These are phyloP conservation scores for Xylariales sp. DNA, from an alignment of 2,329 filamentous ascomycete species.

Conservation along the genomic window DNA sequence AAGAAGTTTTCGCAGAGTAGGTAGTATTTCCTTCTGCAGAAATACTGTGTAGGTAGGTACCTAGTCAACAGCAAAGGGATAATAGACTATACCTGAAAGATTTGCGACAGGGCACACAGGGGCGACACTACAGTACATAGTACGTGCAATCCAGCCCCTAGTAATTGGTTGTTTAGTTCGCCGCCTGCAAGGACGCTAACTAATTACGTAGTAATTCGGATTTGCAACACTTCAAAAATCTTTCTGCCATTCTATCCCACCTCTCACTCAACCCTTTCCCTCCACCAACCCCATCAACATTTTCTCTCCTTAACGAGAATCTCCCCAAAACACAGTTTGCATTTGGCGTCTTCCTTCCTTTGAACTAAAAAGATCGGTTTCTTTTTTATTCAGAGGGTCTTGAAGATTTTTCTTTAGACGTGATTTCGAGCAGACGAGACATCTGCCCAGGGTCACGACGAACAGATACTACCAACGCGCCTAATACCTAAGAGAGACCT, in stretches of 20 bases:
- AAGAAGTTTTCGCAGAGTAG: too few relatives aligned
- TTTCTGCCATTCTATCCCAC: constrained; percentile 20
- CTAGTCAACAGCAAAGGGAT: too few relatives aligned
- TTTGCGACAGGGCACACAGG: too few relatives aligned
- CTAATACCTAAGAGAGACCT: constrained; percentile 6
- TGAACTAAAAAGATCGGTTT: constrained; percentile 37
- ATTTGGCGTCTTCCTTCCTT: constrained; percentile 36
- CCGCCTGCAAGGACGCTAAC: constrained; percentile 1
- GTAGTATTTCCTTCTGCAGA: too few relatives aligned
- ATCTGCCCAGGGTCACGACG: constrained; percentile 7
- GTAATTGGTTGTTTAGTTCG: too few relatives aligned
- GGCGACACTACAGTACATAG: too few relatives aligned
- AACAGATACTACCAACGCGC: background rate
- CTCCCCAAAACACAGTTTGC: constrained; percentile 27
- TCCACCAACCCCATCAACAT: constrained; percentile 20
- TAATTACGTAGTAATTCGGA: background rate
- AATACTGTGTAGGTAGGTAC: too few relatives aligned
- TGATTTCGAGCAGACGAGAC: constrained; percentile 10
- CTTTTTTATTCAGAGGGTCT: constrained; percentile 36
- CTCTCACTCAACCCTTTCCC: constrained; percentile 21
- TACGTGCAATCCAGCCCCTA: too few relatives aligned
- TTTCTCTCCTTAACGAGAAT: constrained; percentile 21
- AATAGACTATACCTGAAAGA: too few relatives aligned
- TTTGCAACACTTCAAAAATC: constrained; percentile 12
- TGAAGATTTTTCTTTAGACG: constrained; percentile 23